phyloP scores from a whole-genome alignment of 2,329 filamentous ascomycete genomes.

The Colletotrichum limetticola region DNA sequence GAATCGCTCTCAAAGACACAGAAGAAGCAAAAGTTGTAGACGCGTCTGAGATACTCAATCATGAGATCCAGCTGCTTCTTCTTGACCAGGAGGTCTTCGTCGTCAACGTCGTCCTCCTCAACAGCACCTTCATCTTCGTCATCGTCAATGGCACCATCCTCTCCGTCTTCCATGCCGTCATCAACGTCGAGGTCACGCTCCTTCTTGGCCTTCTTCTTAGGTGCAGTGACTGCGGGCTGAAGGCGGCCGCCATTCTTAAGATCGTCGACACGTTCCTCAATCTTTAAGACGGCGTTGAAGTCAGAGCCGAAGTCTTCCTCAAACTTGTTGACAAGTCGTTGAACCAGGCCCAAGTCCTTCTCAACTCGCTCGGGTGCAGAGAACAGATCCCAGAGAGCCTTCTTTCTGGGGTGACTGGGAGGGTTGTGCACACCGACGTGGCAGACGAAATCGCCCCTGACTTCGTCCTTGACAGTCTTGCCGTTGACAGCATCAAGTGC shows the following conservation, averaged over 20 bases:
- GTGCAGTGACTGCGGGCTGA: slow-evolving; percentile 69
- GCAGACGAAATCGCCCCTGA: slow-evolving; percentile 94
- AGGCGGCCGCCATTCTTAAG: slow-evolving; percentile 81
- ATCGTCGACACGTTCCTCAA: slow-evolving; percentile 88
- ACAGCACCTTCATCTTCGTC: slow-evolving; percentile 83
- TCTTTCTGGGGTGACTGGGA: slow-evolving; percentile 86
- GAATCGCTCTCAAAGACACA: slow-evolving; percentile 99
- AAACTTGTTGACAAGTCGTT: slow-evolving; percentile 83
- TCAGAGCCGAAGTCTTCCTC: slow-evolving; percentile 84
- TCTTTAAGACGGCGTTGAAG: slow-evolving; percentile 80
- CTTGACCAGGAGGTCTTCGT: slow-evolving; percentile 88
- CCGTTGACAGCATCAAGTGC: slow-evolving; percentile 95
- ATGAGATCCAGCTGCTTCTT: slow-evolving; percentile 97
- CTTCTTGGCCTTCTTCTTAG: slow-evolving; percentile 69
- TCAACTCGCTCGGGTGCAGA: slow-evolving; percentile 94
- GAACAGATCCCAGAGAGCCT: slow-evolving; percentile 96
- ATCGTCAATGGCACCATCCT: slow-evolving; percentile 77
- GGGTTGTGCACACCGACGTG: slow-evolving; percentile 97
- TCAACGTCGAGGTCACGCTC: slow-evolving; percentile 69
- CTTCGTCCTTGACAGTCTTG: slow-evolving; percentile 95
- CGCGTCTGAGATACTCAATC: slow-evolving; percentile 94
- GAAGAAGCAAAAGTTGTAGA: slow-evolving; percentile 99
- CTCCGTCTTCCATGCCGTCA: slow-evolving; percentile 69
- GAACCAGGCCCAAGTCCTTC: slow-evolving; percentile 86
- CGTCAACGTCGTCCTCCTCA: slow-evolving; percentile 85